Conservation (phyloP, 2,329 filamentous ascomycete species). For the Hypocrella siamensis region DNA sequence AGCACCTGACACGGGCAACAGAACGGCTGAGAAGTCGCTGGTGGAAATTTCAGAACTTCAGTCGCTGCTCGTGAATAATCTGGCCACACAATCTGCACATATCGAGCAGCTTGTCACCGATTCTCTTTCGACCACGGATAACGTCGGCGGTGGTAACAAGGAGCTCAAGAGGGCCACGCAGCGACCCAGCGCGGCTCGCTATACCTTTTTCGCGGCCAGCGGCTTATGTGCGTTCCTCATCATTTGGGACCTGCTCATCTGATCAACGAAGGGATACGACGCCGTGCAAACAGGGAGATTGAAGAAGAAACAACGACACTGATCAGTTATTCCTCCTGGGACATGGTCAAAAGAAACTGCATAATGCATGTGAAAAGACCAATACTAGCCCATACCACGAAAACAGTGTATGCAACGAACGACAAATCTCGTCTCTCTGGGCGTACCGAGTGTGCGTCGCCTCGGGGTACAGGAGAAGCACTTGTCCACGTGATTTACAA, state of each 20-base stretch:
- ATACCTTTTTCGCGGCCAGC: conserved; percentile 68
- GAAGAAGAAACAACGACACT: background rate
- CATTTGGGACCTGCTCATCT: conserved; percentile 59
- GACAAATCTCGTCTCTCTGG: no score
- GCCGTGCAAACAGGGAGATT: no score
- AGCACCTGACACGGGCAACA: conserved; percentile 18
- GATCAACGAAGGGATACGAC: no score
- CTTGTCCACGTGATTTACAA: no score
- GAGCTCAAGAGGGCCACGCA: conserved; percentile 74
- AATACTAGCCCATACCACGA: no score
- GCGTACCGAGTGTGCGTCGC: no score
- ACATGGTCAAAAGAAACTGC: no score
- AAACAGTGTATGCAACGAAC: no score
- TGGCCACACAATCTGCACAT: conserved; percentile 72
- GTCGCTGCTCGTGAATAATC: conserved; percentile 71
- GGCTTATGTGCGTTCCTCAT: conserved; percentile 61
- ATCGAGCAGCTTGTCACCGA: conserved; percentile 82
- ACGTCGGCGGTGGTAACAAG: conserved; percentile 78
- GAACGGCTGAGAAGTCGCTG: conserved; percentile 76
- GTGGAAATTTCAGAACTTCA: conserved; percentile 89
- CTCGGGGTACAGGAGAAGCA: no score
- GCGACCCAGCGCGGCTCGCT: conserved; percentile 55
- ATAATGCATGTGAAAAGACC: no score
- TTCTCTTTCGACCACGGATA: conserved; percentile 66
- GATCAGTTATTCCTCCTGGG: no score